Base-by-base conservation (phyloP, 345 rosid species). In the Moricandia moricandioides region DNA sequence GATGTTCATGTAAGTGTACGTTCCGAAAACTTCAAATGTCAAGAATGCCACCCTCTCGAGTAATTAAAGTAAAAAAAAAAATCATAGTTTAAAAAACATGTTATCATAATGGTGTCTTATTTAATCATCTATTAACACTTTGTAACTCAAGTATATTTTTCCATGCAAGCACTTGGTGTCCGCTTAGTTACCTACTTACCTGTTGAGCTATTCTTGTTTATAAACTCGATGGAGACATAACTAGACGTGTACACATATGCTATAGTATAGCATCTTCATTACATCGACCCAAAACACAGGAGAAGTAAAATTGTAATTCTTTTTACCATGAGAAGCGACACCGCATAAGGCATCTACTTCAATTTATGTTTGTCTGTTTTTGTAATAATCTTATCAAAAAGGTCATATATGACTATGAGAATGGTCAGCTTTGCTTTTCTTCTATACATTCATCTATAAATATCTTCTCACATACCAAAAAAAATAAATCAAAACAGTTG, bases 401-500 rank as follows among this genome's bases (percentile, higher is more conserved):
- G 29, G 54, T 67, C 62, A 49, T 24, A 33, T 6, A 49, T n/a
- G 56, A 49, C 24, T 6, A 49, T n/a, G 56, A 49, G 63, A 68
- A 52, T 51, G 73, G 68, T 68, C 73, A 67, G 8, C 62, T 11
- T 49, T 51, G 73, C 34, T 62, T 76, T 76, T 69, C 34, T 63
- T 71, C 8, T 37, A 27, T 26, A 16, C 17, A 45, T 67, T 58
- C 58, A 74, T 58, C 80, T 77, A 71, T 77, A 77, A 71, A 77
- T 70, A 77, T 67, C 62, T 56, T 65, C 35, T 26, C 35, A 45
- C 71, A 17, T 2, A 11, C 29, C 8, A 62, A 7, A 13, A 3
- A 43, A 21, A 31, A 62, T 64, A 21, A 21, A 33, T n/a, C 55
- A 4, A 37, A 78, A 37, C 16, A 4, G 39, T 59, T 74, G 18